Evolutionary conservation across 192 early-diverging fungal genomes (phyloP), one percentile per base, ranked within the genome.

Genomic region (Radiomyces spectabilis): DNA sequence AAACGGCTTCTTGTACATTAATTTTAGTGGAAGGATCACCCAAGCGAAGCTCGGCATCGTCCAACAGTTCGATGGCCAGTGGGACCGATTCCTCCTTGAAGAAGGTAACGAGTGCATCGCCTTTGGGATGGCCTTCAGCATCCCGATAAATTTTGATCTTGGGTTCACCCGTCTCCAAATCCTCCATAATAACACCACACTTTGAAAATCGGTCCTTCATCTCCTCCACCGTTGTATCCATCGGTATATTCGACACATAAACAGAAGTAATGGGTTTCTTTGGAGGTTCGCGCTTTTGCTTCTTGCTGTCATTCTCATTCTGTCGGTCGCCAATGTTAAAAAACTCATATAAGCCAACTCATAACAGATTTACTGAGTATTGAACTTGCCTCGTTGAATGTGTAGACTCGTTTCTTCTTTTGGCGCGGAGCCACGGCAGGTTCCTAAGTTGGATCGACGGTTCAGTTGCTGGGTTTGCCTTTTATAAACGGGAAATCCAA

Each of bases 51-150:
- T 83, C 82, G 5, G 85, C 74, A 15, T 99, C 94, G 55, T 97
- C 93, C 70, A 96, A 38, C 19, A 99, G 74, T 50, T 89, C 74
- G 15, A 91, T 73, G 1, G 92, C 89, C 29, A 99, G 68, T 16
- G 81, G 60, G 16, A 99, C 93, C 1, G 89, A 92, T 55, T 95
- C 93, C 35, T 83, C 83, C 61, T 93, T 88, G 57, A 94, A 84
- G 65, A 89, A 99, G 10, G 84, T 88, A 5, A 99, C 84, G 5
- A 99, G 69, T 5, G 85, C 96, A 66, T 99, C 96, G 1, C 96
- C 96, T 61, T 94, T 96, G 21, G 80, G 60, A 6, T 58, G 52
- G 6, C 84, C 86, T 5, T 82, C 58, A n/a, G 60, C 69, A 43
- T 93, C 73, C 12, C 67, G 74, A 59, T 99, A 99, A 41, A 99